Evolutionary conservation across 2,329 filamentous ascomycete genomes (phyloP).

Genomic region (Clarireedia homoeocarpa): DNA sequence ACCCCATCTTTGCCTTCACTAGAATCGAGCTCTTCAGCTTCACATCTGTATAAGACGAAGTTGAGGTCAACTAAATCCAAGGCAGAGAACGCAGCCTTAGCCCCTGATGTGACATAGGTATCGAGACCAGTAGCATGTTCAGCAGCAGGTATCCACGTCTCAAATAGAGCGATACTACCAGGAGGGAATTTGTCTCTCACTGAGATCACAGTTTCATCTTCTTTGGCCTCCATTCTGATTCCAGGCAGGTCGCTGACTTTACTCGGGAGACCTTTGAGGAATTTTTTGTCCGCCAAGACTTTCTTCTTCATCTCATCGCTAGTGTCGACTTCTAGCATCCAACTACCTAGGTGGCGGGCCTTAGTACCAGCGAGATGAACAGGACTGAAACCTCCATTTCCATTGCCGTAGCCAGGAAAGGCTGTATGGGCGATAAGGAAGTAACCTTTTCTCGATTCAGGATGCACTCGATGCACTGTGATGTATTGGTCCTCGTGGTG

Average conservation of each 20-base stretch:
- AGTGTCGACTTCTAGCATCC: constrained; percentile 85
- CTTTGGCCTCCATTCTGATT: constrained; percentile 63
- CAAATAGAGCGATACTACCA: constrained; percentile 88
- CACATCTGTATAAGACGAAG: constrained; percentile 82
- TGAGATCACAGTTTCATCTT: constrained; percentile 68
- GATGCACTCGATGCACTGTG: constrained; percentile 91
- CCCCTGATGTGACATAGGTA: constrained; percentile 76
- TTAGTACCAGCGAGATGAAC: constrained; percentile 78
- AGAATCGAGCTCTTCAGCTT: constrained; percentile 76
- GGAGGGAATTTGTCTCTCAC: constrained; percentile 81
- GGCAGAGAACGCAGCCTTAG: constrained; percentile 66
- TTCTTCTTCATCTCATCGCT: constrained; percentile 59
- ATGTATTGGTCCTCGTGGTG: constrained; percentile 96
- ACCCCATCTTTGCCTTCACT: constrained; percentile 77
- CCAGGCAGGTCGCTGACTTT: constrained; percentile 67
- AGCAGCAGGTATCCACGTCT: constrained; percentile 87
- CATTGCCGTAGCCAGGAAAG: constrained; percentile 82
- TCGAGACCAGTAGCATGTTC: constrained; percentile 81
- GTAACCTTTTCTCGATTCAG: constrained; percentile 84
- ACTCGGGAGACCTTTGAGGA: constrained; percentile 77
- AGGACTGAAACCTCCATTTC: constrained; percentile 71
- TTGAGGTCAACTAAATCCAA: constrained; percentile 79
- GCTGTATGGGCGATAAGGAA: constrained; percentile 95
- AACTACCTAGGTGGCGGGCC: constrained; percentile 79
- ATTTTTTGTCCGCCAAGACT: constrained; percentile 59